Evolutionary conservation across 305 asterid genomes (phyloP).

Genomic region (Fraxinus angustifolia): DNA sequence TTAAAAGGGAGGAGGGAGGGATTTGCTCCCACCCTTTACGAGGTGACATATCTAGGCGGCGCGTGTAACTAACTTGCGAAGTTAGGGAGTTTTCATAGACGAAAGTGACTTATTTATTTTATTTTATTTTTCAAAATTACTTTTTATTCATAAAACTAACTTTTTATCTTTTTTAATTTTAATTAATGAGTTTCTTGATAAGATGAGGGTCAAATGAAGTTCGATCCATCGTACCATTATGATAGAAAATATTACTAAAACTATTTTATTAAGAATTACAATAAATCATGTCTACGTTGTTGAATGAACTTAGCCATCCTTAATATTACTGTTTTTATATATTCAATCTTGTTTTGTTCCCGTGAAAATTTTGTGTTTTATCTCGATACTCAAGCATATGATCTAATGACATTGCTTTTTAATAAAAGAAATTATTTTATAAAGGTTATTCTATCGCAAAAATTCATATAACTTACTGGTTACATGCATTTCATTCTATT

Average conservation of each 20-base stretch:
- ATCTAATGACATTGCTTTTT: neutral
- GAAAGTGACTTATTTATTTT: neutral
- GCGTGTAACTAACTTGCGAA: constrained; percentile 23
- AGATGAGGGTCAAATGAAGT: neutral
- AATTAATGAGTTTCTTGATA: neutral
- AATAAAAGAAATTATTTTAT: too few relatives aligned
- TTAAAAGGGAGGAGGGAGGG: constrained; percentile 22
- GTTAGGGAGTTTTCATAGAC: constrained; percentile 10
- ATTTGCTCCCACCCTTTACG: constrained; percentile 47
- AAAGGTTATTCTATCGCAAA: neutral
- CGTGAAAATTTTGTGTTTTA: neutral
- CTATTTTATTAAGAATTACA: neutral
- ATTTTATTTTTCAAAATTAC: neutral
- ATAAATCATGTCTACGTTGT: neutral
- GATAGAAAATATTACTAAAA: neutral
- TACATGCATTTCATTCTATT: neutral
- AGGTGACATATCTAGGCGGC: constrained; percentile 36
- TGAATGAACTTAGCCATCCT: neutral
- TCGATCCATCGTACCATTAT: neutral
- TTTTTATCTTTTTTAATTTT: neutral
- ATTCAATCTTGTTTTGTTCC: too few relatives aligned
- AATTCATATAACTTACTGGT: neutral
- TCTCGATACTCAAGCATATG: neutral
- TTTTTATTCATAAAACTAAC: neutral
- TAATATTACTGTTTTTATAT: neutral